Conservation (phyloP, 352 stramenopile species). For the Pythium diclinum region DNA sequence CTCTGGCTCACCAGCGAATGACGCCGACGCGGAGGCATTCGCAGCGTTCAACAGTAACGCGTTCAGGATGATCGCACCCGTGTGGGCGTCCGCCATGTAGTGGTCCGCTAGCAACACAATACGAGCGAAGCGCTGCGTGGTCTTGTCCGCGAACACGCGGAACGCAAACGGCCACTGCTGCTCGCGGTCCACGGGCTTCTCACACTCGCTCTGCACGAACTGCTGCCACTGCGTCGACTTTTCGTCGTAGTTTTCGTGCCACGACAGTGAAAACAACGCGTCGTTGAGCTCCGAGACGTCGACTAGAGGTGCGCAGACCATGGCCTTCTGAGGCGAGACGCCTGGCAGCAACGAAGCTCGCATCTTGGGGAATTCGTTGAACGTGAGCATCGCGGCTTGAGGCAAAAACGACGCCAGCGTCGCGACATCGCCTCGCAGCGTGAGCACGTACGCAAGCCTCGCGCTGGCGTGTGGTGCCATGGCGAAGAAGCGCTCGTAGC, state of each 20-base stretch:
- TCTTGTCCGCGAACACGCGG: constrained; percentile 37
- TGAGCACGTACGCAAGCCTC: constrained; percentile 52
- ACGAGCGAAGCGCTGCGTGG: constrained; percentile 37
- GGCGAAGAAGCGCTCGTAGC: constrained; percentile 68
- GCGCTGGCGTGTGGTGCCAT: constrained; percentile 45
- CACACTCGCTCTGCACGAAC: constrained; percentile 45
- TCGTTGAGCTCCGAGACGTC: constrained; percentile 42
- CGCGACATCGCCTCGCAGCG: constrained; percentile 40
- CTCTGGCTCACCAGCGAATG: constrained; percentile 7
- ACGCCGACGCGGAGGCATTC: neutral
- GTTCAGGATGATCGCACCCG: constrained; percentile 45
- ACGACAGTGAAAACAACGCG: constrained; percentile 28
- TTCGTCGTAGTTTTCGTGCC: constrained; percentile 34
- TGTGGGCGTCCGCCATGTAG: constrained; percentile 59
- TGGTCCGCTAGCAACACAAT: constrained; percentile 53
- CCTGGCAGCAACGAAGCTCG: constrained; percentile 40
- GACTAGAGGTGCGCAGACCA: constrained; percentile 46
- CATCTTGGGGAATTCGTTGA: constrained; percentile 60
- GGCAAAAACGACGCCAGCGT: constrained; percentile 38
- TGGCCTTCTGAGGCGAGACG: constrained; percentile 39
- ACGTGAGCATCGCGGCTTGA: constrained; percentile 43
- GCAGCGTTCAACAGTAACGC: constrained; percentile 41
- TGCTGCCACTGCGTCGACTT: constrained; percentile 39
- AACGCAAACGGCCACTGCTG: constrained; percentile 49
- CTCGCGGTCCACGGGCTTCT: constrained; percentile 41